phyloP scores from a whole-genome alignment of 129 eudicot genomes.

The Lactuca sativa region DNA sequence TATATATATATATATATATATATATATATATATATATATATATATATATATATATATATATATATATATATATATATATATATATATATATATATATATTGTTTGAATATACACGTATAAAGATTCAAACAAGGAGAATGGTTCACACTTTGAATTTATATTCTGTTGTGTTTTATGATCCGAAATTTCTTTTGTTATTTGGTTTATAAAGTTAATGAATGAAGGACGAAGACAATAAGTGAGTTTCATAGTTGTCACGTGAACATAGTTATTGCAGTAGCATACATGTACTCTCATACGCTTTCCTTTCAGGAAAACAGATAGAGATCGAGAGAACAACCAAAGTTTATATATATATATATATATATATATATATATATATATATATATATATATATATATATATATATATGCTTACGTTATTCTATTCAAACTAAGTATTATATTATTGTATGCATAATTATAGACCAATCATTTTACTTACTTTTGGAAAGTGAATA shows the following conservation, averaged over 20 bases:
- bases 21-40: too few species aligned
- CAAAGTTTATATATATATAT: background rate
- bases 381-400: too few species aligned
- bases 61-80: too few species aligned
- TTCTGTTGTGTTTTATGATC: background rate
- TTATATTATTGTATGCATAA: too few species aligned
- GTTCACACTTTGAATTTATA: background rate
- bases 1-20: too few species aligned
- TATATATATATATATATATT: background rate
- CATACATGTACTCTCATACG: slow-evolving; percentile 24
- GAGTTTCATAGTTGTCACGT: slow-evolving; percentile 40
- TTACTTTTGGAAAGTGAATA: too few species aligned
- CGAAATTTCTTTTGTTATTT: background rate
- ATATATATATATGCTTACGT: too few species aligned
- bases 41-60: background rate
- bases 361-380: too few species aligned
- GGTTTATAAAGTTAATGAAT: slow-evolving; percentile 16
- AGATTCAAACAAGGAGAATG: background rate
- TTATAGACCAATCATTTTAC: too few species aligned
- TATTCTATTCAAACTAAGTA: too few species aligned
- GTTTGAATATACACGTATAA: background rate
- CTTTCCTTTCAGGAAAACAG: slow-evolving; percentile 12
- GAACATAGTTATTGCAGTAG: slow-evolving; percentile 25
- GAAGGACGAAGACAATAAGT: slow-evolving; percentile 41
- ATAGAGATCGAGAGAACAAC: background rate